Base-by-base conservation (phyloP, 2,329 filamentous ascomycete species). In the Neopestalotiopsis sp. region DNA sequence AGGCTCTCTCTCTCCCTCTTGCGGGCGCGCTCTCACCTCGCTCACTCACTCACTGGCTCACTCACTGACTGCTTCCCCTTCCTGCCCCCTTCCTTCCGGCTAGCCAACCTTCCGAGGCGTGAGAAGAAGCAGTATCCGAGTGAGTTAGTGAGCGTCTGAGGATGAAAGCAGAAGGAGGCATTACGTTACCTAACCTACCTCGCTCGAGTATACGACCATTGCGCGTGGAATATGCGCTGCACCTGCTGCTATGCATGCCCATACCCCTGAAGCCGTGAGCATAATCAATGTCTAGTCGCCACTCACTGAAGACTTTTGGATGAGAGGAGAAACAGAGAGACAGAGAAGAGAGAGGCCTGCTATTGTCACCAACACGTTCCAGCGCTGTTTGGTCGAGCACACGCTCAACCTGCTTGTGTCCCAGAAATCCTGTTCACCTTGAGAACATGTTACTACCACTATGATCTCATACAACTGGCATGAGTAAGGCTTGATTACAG, bases 391-490 rank as follows among this genome's bases (percentile, higher is more conserved):
- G 45, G 17, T 53, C n/a, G 1, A 49, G n/a, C 14, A 3, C 14
- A n/a, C 42, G n/a, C 45, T 17, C 45, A 17, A 53, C 6, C n/a
- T n/a, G 45, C 9, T 20, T 53, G 45, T 38, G 17, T 17, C 45
- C 17, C 45, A 24, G 24, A 53, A 9, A 53, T 53, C 45, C 17
- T 17, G 20, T 53, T 53, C 45, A 53, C 6, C 17, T 20, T 20
- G 20, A 53, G 45, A 53, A 53, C 7, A 53, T 53, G 45, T 20
- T 53, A 53, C 45, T 59, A 34, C 20, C 20, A 30, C 57, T 59
- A 59, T 59, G 57, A 59, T 34, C 57, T 59, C 57, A 59, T 34
- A 34, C 24, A 59, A 24, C 17, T 34, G 30, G 30, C 24, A 59
- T 59, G 30, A 59, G 45, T 53, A 30, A 59, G 57, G 17, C 24